Evolutionary conservation across 2,329 filamentous ascomycete species (phyloP).

Genomic region (Fonsecaea erecta): DNA sequence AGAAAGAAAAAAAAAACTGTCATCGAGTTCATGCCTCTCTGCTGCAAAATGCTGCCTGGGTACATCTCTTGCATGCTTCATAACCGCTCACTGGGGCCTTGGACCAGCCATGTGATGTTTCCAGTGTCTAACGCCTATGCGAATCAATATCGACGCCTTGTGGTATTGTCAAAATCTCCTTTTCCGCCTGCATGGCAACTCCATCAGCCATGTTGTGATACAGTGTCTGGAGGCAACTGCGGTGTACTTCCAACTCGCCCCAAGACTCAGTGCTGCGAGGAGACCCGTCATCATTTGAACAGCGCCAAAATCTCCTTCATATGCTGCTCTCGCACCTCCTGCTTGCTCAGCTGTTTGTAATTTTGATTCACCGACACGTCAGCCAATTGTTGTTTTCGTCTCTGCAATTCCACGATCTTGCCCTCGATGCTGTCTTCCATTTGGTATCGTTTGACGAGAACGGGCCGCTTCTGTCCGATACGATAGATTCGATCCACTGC

Average conservation of each 20-base stretch:
- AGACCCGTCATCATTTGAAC: constrained; percentile 31
- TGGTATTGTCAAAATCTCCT: not conserved
- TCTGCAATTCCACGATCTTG: constrained; percentile 86
- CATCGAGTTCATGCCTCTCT: not conserved
- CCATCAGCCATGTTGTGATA: not conserved
- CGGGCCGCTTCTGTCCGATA: constrained; percentile 84
- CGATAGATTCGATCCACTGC: constrained; percentile 92
- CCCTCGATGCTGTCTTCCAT: constrained; percentile 93
- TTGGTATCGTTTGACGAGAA: constrained; percentile 84
- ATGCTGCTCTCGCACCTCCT: constrained; percentile 36
- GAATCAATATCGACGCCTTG: not conserved
- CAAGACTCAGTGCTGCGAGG: not conserved
- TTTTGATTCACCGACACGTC: constrained; percentile 79
- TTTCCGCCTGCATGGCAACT: not conserved
- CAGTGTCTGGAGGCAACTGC: not conserved
- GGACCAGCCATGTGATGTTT: not conserved
- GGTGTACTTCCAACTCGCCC: not conserved
- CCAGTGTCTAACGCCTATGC: not conserved
- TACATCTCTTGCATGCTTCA: not conserved
- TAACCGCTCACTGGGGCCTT: not conserved
- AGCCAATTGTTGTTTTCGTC: constrained; percentile 90
- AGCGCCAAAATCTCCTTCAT: constrained; percentile 38
- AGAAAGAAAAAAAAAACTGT: not conserved
- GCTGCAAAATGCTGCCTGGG: not conserved
- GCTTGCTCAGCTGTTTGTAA: constrained; percentile 38